Evolutionary conservation across 31 red algal species (phyloP), one percentile per base, ranked within the genome.

Genomic region (Odonthalia washingtoniensis): DNA sequence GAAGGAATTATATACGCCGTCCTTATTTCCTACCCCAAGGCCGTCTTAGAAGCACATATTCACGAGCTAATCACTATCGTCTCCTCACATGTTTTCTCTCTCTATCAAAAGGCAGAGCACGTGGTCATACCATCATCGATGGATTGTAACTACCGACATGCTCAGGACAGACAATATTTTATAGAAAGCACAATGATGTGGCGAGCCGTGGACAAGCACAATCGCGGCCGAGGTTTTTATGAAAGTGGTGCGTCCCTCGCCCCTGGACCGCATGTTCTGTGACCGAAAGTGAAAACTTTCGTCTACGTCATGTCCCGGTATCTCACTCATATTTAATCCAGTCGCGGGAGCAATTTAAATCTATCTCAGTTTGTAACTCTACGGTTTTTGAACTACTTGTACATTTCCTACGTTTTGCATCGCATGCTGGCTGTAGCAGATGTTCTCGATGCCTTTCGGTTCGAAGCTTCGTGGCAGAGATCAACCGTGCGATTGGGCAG

Each of bases 101-200:
- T 61, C 52, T 61, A 61, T 61, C 52, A 61, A 61, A 61, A 61
- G 52, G 14, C 52, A 24, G 52, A 61, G 52, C 52, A 61, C 24
- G 52, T 61, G 16, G 24, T 61, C 52, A 17, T 61, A 17, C 52
- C 14, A 61, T 14, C 24, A 61, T 24, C 52, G 24, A 61, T 17
- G 52, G 24, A n/a, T n/a, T n/a, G n/a, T n/a, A n/a, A n/a, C n/a
- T n/a, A n/a, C n/a, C n/a, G n/a, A n/a, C n/a, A n/a, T 61, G 52
- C 52, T 24, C 52, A 61, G 24, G 52, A 61, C 24, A 61, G 52
- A 61, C 16, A 61, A 17, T 14, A 24, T 61, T 61, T 61, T 24
- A 61, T 61, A 17, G 14, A 61, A 14, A 61, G 14, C 52, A 61
- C 14, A 61, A 61, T 17, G 14, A 14, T 61, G 14, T 61, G 52